These are phyloP conservation scores for Hansfordia pulvinata DNA, from an alignment of 2,329 filamentous ascomycete species.

Conservation along the genomic window DNA sequence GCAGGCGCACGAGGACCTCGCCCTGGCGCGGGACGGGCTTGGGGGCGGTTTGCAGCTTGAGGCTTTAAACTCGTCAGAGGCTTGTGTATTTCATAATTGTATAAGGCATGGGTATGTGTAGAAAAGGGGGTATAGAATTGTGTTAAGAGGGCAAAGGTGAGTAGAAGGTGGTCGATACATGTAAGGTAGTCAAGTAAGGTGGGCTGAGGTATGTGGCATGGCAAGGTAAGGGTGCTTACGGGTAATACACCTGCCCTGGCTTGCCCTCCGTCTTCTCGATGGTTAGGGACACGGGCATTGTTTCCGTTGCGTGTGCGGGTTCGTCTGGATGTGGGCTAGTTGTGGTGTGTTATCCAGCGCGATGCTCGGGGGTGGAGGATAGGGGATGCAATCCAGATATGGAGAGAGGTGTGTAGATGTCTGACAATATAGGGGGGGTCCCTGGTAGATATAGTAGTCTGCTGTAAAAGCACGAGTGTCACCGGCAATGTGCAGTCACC, in stretches of 20 bases:
- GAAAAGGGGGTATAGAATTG: not conserved
- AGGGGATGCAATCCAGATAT: no score
- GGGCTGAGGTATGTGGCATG: not conserved
- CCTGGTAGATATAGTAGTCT: no score
- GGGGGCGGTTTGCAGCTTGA: slow-evolving; percentile 46
- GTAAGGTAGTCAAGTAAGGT: not conserved
- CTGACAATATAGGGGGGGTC: no score
- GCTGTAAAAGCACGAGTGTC: no score
- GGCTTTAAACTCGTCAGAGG: slow-evolving; percentile 19
- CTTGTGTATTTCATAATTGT: slow-evolving; percentile 4
- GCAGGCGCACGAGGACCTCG: slow-evolving; percentile 63
- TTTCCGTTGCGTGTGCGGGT: no score
- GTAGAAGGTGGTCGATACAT: not conserved
- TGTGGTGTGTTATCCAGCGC: no score
- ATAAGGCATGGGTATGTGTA: slow-evolving; percentile 1
- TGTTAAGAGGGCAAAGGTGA: not conserved
- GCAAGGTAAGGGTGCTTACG: slow-evolving; percentile 27
- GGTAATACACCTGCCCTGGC: slow-evolving; percentile 80
- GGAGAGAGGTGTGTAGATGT: no score
- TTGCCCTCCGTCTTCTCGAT: slow-evolving; percentile 64
- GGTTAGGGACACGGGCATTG: slow-evolving; percentile 45
- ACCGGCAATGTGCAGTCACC: no score
- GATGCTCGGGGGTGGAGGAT: no score
- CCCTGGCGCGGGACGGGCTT: slow-evolving; percentile 48
- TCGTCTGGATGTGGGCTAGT: no score